Evolutionary conservation across 768 basidiomycete species (phyloP).

Genomic region (Russula emetica): DNA sequence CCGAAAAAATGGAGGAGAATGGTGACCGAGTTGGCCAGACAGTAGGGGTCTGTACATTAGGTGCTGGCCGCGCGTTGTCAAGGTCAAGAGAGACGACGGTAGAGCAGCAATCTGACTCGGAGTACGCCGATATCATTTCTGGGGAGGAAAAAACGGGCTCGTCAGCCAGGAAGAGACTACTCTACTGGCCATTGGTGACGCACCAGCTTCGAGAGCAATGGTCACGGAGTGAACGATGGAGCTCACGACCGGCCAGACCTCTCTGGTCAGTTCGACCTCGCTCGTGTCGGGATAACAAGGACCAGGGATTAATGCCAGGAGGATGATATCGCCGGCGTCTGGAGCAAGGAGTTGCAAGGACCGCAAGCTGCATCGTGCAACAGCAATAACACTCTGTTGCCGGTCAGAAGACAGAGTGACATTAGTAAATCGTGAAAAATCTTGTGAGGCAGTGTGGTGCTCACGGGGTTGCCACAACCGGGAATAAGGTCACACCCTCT

Average conservation of each 20-base stretch:
- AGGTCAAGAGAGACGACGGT: background rate
- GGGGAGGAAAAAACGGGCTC: background rate
- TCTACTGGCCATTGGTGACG: background rate
- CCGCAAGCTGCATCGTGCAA: constrained; percentile 6
- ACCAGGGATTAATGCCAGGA: background rate
- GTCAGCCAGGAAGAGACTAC: background rate
- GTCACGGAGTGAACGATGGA: background rate
- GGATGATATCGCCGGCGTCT: background rate
- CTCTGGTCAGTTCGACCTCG: constrained; percentile 3
- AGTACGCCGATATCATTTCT: constrained; percentile 1
- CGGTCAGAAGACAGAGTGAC: background rate
- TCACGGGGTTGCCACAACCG: too few species aligned
- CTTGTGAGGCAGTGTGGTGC: too few species aligned
- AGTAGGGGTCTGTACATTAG: too few species aligned
- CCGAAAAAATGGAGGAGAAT: background rate
- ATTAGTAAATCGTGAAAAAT: too few species aligned
- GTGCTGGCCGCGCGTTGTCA: background rate
- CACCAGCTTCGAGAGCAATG: constrained; percentile 10
- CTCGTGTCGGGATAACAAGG: background rate
- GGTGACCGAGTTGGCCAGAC: too few species aligned
- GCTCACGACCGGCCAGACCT: constrained; percentile 1
- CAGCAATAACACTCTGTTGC: background rate
- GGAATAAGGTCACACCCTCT: too few species aligned
- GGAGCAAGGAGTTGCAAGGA: background rate
- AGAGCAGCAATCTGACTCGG: background rate